Percentiles rank a stretch among this genome's conserved stretches.
Conservation (phyloP, 2,329 filamentous ascomycete genomes). For the Talaromyces sp. region DNA sequence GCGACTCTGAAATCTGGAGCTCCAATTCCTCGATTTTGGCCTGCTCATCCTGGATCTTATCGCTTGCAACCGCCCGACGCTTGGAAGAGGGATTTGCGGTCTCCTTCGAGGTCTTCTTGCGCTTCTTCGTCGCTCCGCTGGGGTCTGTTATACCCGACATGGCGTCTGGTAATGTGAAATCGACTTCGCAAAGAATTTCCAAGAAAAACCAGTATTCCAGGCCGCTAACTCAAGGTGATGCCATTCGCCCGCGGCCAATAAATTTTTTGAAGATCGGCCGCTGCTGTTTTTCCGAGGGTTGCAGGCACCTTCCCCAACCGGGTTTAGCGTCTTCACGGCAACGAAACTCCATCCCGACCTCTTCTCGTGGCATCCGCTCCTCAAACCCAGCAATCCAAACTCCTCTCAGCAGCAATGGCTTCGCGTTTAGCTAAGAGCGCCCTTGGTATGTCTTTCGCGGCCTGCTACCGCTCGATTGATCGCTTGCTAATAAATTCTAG, state of each 20-base stretch:
- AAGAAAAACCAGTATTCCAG: slow-evolving; percentile 32
- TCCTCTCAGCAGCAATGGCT: slow-evolving; percentile 76
- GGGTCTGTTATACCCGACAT: not conserved
- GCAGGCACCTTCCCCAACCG: slow-evolving; percentile 18
- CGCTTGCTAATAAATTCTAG: slow-evolving; percentile 48
- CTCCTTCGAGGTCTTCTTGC: slow-evolving; percentile 32
- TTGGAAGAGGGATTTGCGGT: slow-evolving; percentile 34
- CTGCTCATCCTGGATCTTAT: slow-evolving; percentile 50
- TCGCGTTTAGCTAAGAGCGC: slow-evolving; percentile 94
- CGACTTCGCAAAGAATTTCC: not conserved
- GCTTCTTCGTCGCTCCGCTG: slow-evolving; percentile 30
- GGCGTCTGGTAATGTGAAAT: slow-evolving; percentile 23
- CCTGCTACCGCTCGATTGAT: slow-evolving; percentile 10
- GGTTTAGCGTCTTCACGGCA: slow-evolving; percentile 31
- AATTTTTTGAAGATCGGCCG: not conserved
- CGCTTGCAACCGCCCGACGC: slow-evolving; percentile 43
- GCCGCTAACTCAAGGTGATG: not conserved
- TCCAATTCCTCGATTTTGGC: slow-evolving; percentile 70
- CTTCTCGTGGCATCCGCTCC: slow-evolving; percentile 36
- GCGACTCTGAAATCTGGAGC: slow-evolving; percentile 74
- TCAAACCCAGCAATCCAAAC: slow-evolving; percentile 44
- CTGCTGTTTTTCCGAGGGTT: slow-evolving; percentile 10
- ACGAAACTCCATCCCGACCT: slow-evolving; percentile 35
- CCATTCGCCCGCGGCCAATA: not conserved
- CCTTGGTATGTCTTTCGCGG: slow-evolving; percentile 64